Base-by-base conservation (phyloP, 163 green algal genomes). In the Trebouxiophyceae sp. region DNA sequence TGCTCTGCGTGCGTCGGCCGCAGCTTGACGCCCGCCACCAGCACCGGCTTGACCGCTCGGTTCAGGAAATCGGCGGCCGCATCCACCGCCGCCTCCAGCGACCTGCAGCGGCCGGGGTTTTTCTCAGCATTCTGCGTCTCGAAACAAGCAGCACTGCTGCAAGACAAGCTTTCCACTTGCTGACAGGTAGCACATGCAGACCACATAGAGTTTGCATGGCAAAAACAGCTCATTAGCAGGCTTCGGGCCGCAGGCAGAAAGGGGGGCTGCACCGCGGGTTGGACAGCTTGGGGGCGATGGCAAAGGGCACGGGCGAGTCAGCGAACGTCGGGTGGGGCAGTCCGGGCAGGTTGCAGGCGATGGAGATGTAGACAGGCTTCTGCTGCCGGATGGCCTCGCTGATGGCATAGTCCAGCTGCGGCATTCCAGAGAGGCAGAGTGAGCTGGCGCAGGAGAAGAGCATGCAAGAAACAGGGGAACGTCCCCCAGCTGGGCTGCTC, bases 291-390 rank as follows among this genome's bases (percentile, higher is more conserved):
- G 45, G 29, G 2, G 63, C 39, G 26, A 87, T 39, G 1, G 65
- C 55, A 68, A 80, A 90, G 16, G 81, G 84, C 19, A 90, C 74
- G 23, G 79, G 81, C 22, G 59, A 45, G 12, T 26, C 44, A 22
- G 62, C 60, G 47, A 90, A 88, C 45, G 60, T 74, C 30, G 77
- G 75, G 72, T 89, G 76, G 6, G 33, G 23, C 55, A 47, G 23
- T 31, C 61, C 70, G 0, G 82, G 74, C 47, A 95, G 47, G 75
- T 95, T 95, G 75, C 87, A 90, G 65, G 58, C 78, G 24, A 93
- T 69, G 63, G 79, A 81, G 63, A 94, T 91, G 81, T 93, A 93
- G 8, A 79, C 81, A 0, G 87, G 54, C 54, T 60, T 60, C 26
- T 34, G 7, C 54, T 60, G 7, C 6, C 54, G 24, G 19, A 57